A percentile compares a stretch with the other conserved stretches of the same genome.
These are phyloP conservation scores for Anethum foeniculum DNA, from an alignment of 140 eudicot species.

Conservation along the genomic window DNA sequence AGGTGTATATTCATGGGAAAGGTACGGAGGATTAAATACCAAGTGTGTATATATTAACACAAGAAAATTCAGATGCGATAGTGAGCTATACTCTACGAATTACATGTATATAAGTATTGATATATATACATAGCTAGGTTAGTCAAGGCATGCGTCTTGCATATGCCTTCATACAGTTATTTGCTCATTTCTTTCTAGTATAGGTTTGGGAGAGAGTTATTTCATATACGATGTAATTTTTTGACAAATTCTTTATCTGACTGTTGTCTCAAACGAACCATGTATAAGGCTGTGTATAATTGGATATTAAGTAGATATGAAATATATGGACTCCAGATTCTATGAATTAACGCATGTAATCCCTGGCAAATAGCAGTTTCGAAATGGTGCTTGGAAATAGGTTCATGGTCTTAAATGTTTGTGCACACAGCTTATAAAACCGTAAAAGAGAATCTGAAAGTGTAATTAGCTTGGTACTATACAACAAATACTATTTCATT, in stretches of 20 bases:
- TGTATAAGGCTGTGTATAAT: background rate
- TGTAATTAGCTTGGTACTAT: no score
- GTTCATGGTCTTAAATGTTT: no score
- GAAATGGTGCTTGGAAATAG: no score
- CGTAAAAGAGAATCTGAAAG: no score
- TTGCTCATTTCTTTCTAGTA: background rate
- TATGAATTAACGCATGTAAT: no score
- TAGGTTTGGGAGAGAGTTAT: constrained; percentile 1
- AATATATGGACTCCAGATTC: no score
- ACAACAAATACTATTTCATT: no score
- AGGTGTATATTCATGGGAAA: background rate
- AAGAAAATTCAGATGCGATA: background rate
- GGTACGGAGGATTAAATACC: background rate
- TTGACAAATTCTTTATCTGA: background rate
- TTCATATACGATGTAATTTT: background rate
- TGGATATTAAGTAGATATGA: no score
- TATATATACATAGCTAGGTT: background rate
- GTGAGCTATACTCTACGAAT: background rate
- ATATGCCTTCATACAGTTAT: background rate
- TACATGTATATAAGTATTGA: background rate
- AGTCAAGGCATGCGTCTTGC: background rate
- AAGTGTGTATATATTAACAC: background rate
- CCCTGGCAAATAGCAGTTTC: no score
- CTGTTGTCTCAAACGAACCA: background rate
- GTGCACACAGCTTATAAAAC: no score